Conservation (phyloP, 306 rosid genomes). For the Rubus idaeus region DNA sequence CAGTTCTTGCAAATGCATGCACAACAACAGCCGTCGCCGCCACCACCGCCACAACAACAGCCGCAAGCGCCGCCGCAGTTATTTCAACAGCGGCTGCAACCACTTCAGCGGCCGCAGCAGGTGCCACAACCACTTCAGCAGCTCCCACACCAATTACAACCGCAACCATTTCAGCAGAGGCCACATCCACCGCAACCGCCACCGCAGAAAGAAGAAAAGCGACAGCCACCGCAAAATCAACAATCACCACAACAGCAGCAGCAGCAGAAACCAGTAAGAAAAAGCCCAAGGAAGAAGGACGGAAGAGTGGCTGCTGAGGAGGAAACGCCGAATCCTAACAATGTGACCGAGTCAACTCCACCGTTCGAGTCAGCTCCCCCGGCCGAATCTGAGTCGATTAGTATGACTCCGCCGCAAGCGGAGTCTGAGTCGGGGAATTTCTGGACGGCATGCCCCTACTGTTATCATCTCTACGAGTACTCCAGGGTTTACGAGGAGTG, state of each 20-base stretch:
- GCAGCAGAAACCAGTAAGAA: conserved; percentile 31
- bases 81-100: conserved; percentile 7
- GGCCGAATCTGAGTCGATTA: neutral
- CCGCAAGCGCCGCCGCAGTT: too few species aligned
- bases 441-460: conserved; percentile 98
- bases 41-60: neutral
- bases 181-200: neutral
- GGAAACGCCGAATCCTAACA: conserved; percentile 43
- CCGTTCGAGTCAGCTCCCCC: conserved; percentile 19
- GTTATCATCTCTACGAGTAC: conserved; percentile 72
- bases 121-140: neutral
- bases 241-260: neutral
- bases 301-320: conserved; percentile 26
- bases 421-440: conserved; percentile 31
- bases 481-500: conserved; percentile 70
- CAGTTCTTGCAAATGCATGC: conserved; percentile 29
- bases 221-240: neutral
- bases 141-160: neutral
- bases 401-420: neutral
- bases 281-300: conserved; percentile 39
- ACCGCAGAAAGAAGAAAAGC: neutral
- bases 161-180: neutral
- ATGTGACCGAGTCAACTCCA: conserved; percentile 36
- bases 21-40: neutral
- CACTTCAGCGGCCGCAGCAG: neutral